Evolutionary conservation across 164 flowering plant species (phyloP), one percentile per base, ranked within the genome.

Genomic region (Aristolochia fimbriata): DNA sequence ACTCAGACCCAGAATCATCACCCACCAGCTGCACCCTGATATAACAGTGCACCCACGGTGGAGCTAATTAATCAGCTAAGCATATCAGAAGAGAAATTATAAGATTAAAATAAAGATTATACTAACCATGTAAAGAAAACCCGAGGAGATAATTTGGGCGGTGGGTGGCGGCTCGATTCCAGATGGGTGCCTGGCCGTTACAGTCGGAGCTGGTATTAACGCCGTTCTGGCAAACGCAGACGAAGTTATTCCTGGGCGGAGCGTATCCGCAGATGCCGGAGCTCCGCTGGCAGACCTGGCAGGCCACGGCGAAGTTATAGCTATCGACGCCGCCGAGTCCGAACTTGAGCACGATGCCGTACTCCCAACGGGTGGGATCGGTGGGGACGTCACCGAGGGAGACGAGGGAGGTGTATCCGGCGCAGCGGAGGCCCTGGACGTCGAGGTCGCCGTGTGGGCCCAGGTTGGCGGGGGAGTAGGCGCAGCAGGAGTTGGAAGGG

Each of bases 191-290:
- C 41, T 59, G 67, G 20, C 51, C 58, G 58, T 57, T 25, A 61
- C 83, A 80, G 59, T 75, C 77, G 6, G 70, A 14, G 17, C 67
- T 75, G 9, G 70, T 64, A 51, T 80, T 80, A 27, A 76, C 52
- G 5, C 83, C 78, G 22, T 61, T 68, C 23, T 55, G 49, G 49
- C 81, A 80, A 0, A 73, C 73, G 25, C 84, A 80, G 0, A 77
- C 62, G 50, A 77, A 80, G 41, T 63, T 52, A 61, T 73, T 68
- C 33, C 61, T n/a, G 1, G 76, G 77, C 31, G 74, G 76, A 15
- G 70, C 55, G 31, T 80, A 80, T 48, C 84, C 84, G 52, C 84
- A 80, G 4, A 70, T 59, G 14, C 81, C 84, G 25, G 59, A 75
- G 41, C 78, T 80, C 30, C 49, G 74, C 61, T 73, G 71, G 19